Evolutionary conservation across 2,329 filamentous ascomycete species (phyloP).

Genomic region (Lasiodiplodia gonubiensis): DNA sequence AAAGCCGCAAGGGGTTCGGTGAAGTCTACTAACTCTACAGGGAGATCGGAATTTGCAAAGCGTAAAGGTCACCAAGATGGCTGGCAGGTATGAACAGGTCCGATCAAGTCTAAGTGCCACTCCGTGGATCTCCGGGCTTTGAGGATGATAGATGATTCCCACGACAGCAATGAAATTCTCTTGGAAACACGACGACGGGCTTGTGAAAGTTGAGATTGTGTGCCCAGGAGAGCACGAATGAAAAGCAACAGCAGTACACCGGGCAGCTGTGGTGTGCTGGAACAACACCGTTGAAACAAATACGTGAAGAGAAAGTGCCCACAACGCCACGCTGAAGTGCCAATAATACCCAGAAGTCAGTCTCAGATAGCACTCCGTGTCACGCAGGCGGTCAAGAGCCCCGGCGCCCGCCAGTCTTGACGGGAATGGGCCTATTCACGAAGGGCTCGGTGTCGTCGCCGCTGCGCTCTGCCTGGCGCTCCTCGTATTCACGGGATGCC

Average conservation of each 20-base stretch:
- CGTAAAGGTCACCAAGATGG: background rate
- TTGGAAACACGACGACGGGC: background rate
- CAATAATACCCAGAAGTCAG: constrained; percentile 14
- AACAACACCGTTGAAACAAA: constrained; percentile 3
- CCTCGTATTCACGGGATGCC: constrained; percentile 49
- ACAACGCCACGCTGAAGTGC: constrained; percentile 28
- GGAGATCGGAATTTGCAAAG: background rate
- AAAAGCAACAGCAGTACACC: background rate
- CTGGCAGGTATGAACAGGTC: background rate
- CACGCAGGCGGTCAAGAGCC: constrained; percentile 4
- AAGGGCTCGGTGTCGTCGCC: constrained; percentile 40
- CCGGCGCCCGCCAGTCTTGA: constrained; percentile 33
- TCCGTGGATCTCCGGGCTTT: background rate
- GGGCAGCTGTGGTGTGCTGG: background rate
- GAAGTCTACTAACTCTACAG: constrained; percentile 40
- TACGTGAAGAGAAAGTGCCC: constrained; percentile 24
- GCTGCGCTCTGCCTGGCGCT: constrained; percentile 46
- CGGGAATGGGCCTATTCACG: constrained; percentile 47
- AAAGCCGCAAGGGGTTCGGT: constrained; percentile 39
- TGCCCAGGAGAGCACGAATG: background rate
- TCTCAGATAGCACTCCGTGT: background rate
- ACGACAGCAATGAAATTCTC: constrained; percentile 17
- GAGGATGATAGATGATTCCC: constrained; percentile 19
- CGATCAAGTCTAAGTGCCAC: background rate
- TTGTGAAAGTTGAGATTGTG: constrained; percentile 10